Base-by-base conservation (phyloP, 148 eudicot species). In the Heliamphora exappendiculata region DNA sequence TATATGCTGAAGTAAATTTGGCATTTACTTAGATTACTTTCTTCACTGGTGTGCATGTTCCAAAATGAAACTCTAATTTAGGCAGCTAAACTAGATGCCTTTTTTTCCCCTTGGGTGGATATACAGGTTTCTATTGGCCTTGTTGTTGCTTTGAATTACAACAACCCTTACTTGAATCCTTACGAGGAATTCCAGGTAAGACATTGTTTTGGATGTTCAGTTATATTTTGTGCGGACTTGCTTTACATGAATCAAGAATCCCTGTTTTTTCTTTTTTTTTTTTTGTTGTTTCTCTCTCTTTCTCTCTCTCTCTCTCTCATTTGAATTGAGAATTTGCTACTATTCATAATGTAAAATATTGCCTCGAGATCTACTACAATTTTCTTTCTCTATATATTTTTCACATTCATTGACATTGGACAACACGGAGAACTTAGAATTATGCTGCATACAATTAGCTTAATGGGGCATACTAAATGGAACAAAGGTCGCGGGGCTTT, bases 101-200 rank as follows among this genome's bases (percentile, higher is more conserved):
- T 60, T 60, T 13, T 60, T 60, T 12, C 34, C 53, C 44, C 33
- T 58, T 79, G 76, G 63, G 36, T 72, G 55, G 42, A 17, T 78
- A 47, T 81, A 76, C 84, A 94, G 97, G 97, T 95, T 34, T 90
- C 97, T 33, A 51, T 95, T 79, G 98, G 98, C 47, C 88, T 92
- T 75, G 98, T 95, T 68, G 92, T 92, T 81, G 97, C 94, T 68
- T 86, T 95, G 76, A 59, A 94, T 78, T 94, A 94, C 84, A 85
- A 82, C 53, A 94, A 94, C 83, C 97, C 98, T 60, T 94, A 81
- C 83, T 78, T 92, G 82, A 94, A 82, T 79, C 97, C 97, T 42
- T 94, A 90, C 33, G 98, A 94, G 75, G 98, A 94, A 75, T 94
- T 92, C 82, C 98, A 94, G 96, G 97, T 95, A 86, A 45, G 47